Percentiles rank a stretch among this genome's conserved stretches.
Evolutionary conservation across 495 filamentous ascomycete genomes (phyloP).

Genomic region (Annulohypoxylon nitens): DNA sequence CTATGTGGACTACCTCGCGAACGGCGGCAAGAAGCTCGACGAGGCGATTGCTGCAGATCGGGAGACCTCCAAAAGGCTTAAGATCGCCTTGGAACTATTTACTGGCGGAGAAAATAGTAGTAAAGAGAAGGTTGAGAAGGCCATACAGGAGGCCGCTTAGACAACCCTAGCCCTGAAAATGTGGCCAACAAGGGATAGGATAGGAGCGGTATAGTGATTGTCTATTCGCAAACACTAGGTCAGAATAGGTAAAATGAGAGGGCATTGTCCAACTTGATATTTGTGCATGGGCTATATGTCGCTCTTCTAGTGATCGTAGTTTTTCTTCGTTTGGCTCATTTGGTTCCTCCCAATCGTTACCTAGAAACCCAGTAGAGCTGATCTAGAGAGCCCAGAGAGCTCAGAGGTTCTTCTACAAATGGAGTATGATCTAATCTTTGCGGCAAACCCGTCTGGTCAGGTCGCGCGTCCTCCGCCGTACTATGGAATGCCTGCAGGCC

Average conservation of each 20-base stretch:
- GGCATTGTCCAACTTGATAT: conserved; percentile 22
- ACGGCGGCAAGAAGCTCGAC: conserved; percentile 48
- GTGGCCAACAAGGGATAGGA: not conserved
- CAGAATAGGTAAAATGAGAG: conserved; percentile 26
- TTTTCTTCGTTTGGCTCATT: conserved; percentile 9
- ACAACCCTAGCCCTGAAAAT: conserved; percentile 8
- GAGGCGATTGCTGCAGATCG: conserved; percentile 45
- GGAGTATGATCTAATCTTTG: conserved; percentile 17
- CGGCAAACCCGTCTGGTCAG: conserved; percentile 17
- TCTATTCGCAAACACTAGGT: not conserved
- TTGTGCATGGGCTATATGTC: conserved; percentile 11
- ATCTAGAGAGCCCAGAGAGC: conserved; percentile 15
- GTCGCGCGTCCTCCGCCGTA: conserved; percentile 12
- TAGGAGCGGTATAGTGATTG: not conserved
- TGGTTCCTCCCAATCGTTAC: conserved; percentile 2
- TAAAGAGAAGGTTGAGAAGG: conserved; percentile 48
- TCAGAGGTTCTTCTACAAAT: conserved; percentile 6
- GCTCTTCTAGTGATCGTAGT: conserved; percentile 20
- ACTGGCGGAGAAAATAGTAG: conserved; percentile 47
- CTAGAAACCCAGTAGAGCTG: not conserved
- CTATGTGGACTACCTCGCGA: conserved; percentile 49
- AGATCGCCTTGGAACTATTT: conserved; percentile 44
- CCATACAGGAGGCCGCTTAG: conserved; percentile 27
- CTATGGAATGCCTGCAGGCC: conserved; percentile 12
- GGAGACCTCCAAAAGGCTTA: conserved; percentile 35